Percentiles rank a stretch among this genome's conserved stretches.
Conservation (phyloP, 2,329 filamentous ascomycete genomes). For the Coniochaeta sp. region DNA sequence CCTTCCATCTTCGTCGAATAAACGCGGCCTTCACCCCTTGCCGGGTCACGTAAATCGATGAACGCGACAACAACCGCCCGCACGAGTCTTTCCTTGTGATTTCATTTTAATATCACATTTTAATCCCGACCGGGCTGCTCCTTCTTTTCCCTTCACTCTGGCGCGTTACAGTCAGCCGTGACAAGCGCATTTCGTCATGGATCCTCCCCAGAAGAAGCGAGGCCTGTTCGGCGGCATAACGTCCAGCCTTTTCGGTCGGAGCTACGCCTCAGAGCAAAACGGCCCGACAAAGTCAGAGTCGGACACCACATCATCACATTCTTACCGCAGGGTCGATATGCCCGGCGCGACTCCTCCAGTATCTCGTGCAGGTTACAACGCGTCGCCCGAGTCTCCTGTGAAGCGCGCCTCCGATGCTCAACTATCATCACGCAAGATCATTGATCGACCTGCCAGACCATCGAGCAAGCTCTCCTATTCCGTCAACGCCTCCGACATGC, state of each 20-base stretch:
- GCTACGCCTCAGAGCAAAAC: conserved; percentile 8
- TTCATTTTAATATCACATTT: background rate
- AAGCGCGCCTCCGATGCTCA: conserved; percentile 23
- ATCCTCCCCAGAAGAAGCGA: conserved; percentile 15
- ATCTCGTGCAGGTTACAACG: conserved; percentile 14
- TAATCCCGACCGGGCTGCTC: background rate
- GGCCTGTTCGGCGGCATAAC: conserved; percentile 13
- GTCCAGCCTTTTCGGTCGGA: conserved; percentile 12
- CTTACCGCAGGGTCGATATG: conserved; percentile 3
- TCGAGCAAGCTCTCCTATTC: conserved; percentile 20
- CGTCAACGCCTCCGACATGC: conserved; percentile 14
- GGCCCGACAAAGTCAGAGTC: background rate
- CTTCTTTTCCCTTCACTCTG: background rate
- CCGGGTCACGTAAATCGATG: background rate
- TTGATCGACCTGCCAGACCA: conserved; percentile 22
- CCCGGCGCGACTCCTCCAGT: conserved; percentile 5
- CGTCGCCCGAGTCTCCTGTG: conserved; percentile 21
- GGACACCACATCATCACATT: background rate
- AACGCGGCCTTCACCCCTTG: background rate
- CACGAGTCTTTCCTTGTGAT: background rate
- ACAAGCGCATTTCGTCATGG: conserved; percentile 11
- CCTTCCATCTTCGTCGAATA: background rate
- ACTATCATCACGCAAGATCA: conserved; percentile 24
- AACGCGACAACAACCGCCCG: background rate
- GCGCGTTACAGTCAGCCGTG: background rate